Percentiles rank a stretch among this genome's conserved stretches.
phyloP scores from a whole-genome alignment of 2,329 filamentous ascomycete species.

The Uncinocarpus reesii region DNA sequence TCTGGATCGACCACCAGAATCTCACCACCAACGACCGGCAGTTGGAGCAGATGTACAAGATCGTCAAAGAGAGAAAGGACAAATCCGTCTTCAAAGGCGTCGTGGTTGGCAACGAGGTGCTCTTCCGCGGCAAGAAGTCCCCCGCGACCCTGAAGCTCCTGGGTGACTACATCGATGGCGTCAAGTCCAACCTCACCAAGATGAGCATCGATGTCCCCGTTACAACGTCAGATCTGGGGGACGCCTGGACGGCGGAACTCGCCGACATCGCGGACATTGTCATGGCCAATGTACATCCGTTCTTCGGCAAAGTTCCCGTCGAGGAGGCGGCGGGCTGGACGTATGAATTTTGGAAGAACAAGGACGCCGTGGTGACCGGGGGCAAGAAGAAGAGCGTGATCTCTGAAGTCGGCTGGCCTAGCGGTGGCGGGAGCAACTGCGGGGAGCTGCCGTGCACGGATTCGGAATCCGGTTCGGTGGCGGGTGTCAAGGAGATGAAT shows the following conservation, averaged over 20 bases:
- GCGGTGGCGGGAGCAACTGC: conserved; percentile 68
- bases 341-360: conserved; percentile 63
- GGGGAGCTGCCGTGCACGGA: conserved; percentile 50
- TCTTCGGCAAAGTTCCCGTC: conserved; percentile 71
- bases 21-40: conserved; percentile 74
- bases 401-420: conserved; percentile 86
- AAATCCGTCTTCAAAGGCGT: conserved; percentile 48
- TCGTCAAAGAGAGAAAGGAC: conserved; percentile 50
- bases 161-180: conserved; percentile 52
- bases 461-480: conserved; percentile 55
- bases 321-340: conserved; percentile 68
- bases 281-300: conserved; percentile 95
- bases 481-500: conserved; percentile 71
- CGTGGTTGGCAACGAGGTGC: conserved; percentile 54
- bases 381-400: conserved; percentile 63
- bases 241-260: conserved; percentile 68
- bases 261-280: conserved; percentile 67
- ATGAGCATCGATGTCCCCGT: conserved; percentile 62
- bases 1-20: conserved; percentile 88
- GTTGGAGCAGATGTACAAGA: conserved; percentile 69
- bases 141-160: conserved; percentile 59
- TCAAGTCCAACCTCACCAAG: conserved; percentile 60
- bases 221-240: conserved; percentile 78
- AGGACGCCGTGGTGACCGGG: conserved; percentile 58
- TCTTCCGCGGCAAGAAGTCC: conserved; percentile 43